These are phyloP conservation scores for Rhipidocladum racemiflorum DNA, from an alignment of 176 grass and related monocot genomes.

Conservation along the genomic window DNA sequence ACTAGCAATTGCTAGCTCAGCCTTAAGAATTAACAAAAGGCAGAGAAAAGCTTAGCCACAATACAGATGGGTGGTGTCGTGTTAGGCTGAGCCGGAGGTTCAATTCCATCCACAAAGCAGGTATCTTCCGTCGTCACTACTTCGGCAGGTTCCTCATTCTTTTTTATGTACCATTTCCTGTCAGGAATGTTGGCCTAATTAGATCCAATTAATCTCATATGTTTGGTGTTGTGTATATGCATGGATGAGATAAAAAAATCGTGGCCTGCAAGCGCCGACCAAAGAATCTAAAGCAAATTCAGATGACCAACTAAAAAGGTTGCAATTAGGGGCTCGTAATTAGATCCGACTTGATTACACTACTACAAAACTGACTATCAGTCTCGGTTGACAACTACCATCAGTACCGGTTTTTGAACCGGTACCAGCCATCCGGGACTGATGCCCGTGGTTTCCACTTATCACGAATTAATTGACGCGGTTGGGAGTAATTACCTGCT, in stretches of 20 bases:
- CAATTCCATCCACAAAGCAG: constrained; percentile 3
- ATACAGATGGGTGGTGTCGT: not conserved
- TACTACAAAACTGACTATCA: too few species aligned
- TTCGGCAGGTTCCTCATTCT: not conserved
- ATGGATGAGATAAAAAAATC: not conserved
- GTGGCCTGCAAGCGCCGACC: not conserved
- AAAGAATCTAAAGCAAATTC: constrained; percentile 20
- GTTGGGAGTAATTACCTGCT: not conserved
- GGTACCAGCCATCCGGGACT: too few species aligned
- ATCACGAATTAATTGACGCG: not conserved
- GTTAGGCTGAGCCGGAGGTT: constrained; percentile 24
- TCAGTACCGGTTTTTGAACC: too few species aligned
- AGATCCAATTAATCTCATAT: not conserved
- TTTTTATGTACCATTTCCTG: not conserved
- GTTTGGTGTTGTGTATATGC: not conserved
- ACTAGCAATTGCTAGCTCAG: too few species aligned
- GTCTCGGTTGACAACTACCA: too few species aligned
- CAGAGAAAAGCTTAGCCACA: constrained; percentile 21
- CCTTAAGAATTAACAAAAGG: not conserved
- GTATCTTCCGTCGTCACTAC: not conserved
- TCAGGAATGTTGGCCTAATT: not conserved
- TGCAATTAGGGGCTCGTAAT: not conserved
- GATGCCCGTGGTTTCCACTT: constrained; percentile 1
- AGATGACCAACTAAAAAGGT: not conserved
- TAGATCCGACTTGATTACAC: not conserved